Conservation (phyloP, 306 rosid species). For the Corylus avellana region DNA sequence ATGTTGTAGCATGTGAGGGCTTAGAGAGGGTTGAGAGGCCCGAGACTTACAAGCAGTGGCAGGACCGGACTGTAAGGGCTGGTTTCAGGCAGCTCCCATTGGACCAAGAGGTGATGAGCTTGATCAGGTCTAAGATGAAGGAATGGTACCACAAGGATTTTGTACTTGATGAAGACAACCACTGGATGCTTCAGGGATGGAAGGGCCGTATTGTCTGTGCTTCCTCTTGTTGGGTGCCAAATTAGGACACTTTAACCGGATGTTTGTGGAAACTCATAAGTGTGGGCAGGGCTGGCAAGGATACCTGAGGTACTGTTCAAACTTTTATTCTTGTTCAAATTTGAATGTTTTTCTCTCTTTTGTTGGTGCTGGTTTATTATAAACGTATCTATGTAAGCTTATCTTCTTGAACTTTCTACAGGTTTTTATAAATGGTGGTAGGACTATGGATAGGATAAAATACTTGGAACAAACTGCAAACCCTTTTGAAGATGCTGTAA, state of each 20-base stretch:
- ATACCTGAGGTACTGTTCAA: background rate
- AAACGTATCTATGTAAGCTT: background rate
- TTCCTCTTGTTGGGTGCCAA: slow-evolving; percentile 33
- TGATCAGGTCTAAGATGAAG: slow-evolving; percentile 4
- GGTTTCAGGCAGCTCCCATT: slow-evolving; percentile 7
- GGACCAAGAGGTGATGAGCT: slow-evolving; percentile 13
- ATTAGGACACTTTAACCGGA: background rate
- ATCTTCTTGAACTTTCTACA: background rate
- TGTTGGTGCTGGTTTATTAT: background rate
- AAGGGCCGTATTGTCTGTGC: slow-evolving; percentile 27
- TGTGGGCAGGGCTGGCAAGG: too few relatives aligned
- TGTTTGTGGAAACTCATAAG: background rate
- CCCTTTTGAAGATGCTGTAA: background rate
- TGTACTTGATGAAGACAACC: slow-evolving; percentile 27
- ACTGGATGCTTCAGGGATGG: slow-evolving; percentile 47
- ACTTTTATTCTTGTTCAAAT: background rate
- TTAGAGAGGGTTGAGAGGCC: slow-evolving; percentile 42
- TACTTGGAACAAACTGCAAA: background rate
- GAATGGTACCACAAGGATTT: slow-evolving; percentile 31
- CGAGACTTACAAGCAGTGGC: slow-evolving; percentile 40
- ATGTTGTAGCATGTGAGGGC: slow-evolving; percentile 42
- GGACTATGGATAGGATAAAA: background rate
- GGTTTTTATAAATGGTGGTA: background rate
- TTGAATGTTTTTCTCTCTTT: background rate
- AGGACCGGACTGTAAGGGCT: slow-evolving; percentile 12